These are phyloP conservation scores for Trematosphaeria pertusa DNA, from an alignment of 2,329 filamentous ascomycete genomes.

Conservation along the genomic window DNA sequence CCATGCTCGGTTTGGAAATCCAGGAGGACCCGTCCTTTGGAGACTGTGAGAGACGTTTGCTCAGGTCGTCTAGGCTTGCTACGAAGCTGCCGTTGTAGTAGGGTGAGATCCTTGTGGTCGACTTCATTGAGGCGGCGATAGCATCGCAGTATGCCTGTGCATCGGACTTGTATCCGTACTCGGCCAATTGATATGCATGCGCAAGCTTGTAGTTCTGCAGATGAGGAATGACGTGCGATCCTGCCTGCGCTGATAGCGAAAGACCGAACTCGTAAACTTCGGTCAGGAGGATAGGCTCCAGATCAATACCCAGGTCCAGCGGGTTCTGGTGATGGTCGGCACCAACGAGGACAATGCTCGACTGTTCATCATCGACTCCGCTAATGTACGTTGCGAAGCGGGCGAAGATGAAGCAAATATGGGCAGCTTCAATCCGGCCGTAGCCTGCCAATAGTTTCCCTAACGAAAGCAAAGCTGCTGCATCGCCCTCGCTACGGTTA, in stretches of 20 bases:
- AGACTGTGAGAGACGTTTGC: conserved; percentile 81
- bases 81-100: conserved; percentile 84
- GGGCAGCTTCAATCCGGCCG: conserved; percentile 86
- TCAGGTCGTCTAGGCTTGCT: conserved; percentile 80
- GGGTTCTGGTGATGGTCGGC: conserved; percentile 78
- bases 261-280: conserved; percentile 94
- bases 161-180: conserved; percentile 81
- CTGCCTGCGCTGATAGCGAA: conserved; percentile 66
- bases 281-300: conserved; percentile 89
- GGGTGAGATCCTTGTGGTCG: conserved; percentile 81
- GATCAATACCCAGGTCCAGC: conserved; percentile 77
- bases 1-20: conserved; percentile 95
- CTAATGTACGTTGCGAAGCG: conserved; percentile 74
- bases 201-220: conserved; percentile 90
- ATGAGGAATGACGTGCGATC: conserved; percentile 73
- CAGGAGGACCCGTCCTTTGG: conserved; percentile 85
- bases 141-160: conserved; percentile 91
- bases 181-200: conserved; percentile 82
- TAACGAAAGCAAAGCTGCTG: conserved; percentile 77
- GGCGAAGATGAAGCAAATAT: conserved; percentile 92
- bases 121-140: conserved; percentile 76
- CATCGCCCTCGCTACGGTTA: conserved; percentile 84
- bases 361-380: conserved; percentile 80
- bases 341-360: conserved; percentile 83
- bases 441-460: conserved; percentile 85